These are phyloP conservation scores for Polyplosphaeria fusca DNA, from an alignment of 495 filamentous ascomycete genomes.

Conservation along the genomic window DNA sequence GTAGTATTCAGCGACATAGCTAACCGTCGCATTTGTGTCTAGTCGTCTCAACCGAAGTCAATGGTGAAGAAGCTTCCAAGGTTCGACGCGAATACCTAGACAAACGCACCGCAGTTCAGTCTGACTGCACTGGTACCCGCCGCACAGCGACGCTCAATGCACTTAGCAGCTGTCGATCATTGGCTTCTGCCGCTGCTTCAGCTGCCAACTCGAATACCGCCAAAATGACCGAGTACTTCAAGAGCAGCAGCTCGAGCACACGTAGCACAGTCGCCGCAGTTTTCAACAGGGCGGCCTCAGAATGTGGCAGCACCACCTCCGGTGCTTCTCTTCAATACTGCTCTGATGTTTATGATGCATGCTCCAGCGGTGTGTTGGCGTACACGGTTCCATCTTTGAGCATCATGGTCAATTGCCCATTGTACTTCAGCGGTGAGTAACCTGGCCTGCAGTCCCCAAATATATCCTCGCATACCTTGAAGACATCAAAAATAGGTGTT, in stretches of 20 bases:
- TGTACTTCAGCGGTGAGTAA: constrained; percentile 52
- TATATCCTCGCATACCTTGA: no score
- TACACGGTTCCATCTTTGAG: constrained; percentile 52
- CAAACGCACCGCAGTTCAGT: constrained; percentile 49
- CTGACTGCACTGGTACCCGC: constrained; percentile 47
- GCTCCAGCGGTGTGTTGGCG: constrained; percentile 52
- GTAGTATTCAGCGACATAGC: no score
- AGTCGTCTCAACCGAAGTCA: constrained; percentile 47
- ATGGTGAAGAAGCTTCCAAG: constrained; percentile 49
- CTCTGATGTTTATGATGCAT: constrained; percentile 48
- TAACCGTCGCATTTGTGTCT: no score
- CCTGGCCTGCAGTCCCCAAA: no score
- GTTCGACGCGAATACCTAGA: constrained; percentile 46
- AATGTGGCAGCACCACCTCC: constrained; percentile 44
- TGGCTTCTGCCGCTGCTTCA: constrained; percentile 50
- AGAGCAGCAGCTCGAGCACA: constrained; percentile 45
- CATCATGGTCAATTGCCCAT: constrained; percentile 53
- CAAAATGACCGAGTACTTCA: constrained; percentile 59
- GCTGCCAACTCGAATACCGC: constrained; percentile 50
- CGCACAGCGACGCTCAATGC: constrained; percentile 44
- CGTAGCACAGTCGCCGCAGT: constrained; percentile 48
- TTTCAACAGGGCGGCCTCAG: constrained; percentile 40
- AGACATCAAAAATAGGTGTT: no score
- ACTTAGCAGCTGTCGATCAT: constrained; percentile 46
- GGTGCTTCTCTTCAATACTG: constrained; percentile 52